Evolutionary conservation across 2,329 filamentous ascomycete species (phyloP), one percentile per base, ranked within the genome.

Genomic region (Zymoseptoria passerinii): DNA sequence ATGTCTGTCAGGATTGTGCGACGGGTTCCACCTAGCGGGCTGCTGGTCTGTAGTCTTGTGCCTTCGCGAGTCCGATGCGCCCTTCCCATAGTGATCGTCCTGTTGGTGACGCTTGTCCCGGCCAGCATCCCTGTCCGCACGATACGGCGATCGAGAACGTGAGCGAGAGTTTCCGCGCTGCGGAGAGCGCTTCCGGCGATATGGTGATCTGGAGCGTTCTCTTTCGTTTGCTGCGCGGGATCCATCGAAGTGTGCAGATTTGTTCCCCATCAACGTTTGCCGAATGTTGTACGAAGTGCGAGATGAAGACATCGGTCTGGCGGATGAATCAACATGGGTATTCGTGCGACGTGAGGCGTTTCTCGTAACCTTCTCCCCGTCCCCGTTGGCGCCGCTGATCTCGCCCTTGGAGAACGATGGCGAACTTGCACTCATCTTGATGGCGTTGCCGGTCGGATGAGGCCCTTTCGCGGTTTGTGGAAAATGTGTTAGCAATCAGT

Each of bases 341-440:
- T 85, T 82, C 83, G 86, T 84, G 81, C 83, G 77, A 76, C 81
- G 82, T 81, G 82, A 80, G 81, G 66, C 63, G 59, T 86, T 84
- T 86, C 87, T 80, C 76, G 76, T 87, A 89, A 88, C 89, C 90
- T 94, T 94, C 77, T 83, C 81, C 77, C 83, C 81, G 80, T 80
- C 81, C 76, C 83, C 81, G 80, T 80, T 81, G 76, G 81, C 81
- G 77, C 83, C 83, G 64, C 61, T 62, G 75, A 92, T 90, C 80
- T 95, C 90, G 77, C 90, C 90, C 77, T 95, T 89, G 76, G 88
- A 90, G 78, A 86, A 90, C 67, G 88, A 89, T 77, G 86, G 90
- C 68, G 78, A 79, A 67, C 65, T 65, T 55, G 56, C 63, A 61
- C 76, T 75, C 76, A 75, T 75, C 63, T 62, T 70, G 66, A 61